These are phyloP conservation scores for Amphirosellinia nigrospora DNA, from an alignment of 495 filamentous ascomycete species.

Conservation along the genomic window DNA sequence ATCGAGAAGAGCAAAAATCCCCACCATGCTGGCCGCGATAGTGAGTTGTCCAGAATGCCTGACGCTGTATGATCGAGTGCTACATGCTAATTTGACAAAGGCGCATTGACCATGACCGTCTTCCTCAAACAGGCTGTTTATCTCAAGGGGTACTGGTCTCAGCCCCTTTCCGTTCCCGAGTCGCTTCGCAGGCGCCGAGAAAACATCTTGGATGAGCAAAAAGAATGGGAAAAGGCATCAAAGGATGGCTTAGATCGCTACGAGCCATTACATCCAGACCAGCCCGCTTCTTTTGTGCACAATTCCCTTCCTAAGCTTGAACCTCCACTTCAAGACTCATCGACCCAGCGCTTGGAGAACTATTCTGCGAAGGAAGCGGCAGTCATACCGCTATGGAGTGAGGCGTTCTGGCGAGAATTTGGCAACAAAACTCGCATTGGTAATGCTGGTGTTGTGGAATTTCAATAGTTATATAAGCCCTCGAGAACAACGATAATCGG, in stretches of 20 bases:
- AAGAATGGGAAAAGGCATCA: background rate
- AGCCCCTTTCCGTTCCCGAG: background rate
- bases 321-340: background rate
- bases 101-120: background rate
- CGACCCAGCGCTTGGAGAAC: background rate
- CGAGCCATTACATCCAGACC: background rate
- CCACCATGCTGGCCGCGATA: background rate
- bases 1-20: background rate
- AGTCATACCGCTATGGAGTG: background rate
- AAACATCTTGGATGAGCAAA: background rate
- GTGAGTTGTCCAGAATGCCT: background rate
- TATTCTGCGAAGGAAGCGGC: background rate
- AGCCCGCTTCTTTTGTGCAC: background rate
- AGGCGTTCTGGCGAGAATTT: background rate
- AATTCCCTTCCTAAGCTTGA: background rate
- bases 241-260: background rate
- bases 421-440: slow-evolving; percentile 1
- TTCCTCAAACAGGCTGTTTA: slow-evolving; percentile 1
- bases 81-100: slow-evolving; percentile 36
- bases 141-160: background rate
- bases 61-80: slow-evolving; percentile 47
- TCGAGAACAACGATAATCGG: background rate
- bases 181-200: background rate
- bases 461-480: background rate
- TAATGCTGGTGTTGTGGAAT: background rate